Evolutionary conservation across 352 stramenopile species (phyloP), one percentile per base, ranked within the genome.

Genomic region (Pythium sukuiense): DNA sequence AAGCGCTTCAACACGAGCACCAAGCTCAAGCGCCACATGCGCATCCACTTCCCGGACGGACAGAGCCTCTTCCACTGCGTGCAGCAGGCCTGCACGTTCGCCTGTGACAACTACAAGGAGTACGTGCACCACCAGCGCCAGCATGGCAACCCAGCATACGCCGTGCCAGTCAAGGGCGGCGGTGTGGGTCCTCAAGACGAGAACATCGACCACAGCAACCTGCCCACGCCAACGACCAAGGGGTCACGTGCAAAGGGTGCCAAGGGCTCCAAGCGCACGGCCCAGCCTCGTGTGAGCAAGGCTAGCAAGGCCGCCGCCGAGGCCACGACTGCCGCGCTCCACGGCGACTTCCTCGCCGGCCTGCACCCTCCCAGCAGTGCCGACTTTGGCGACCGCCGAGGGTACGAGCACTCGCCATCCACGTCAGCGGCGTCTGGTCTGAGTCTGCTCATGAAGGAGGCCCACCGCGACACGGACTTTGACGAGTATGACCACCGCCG

Each of bases 21-120:
- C n/a, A 96, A 96, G 72, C 77, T 96, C 52, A 93, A 93, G 74
- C 77, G 87, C 18, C 87, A 96, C 72, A 92, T 94, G 84, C 85
- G 86, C 59, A 91, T 92, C 66, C 87, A 96, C 65, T 95, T 91
- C 60, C 85, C 85, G 1, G 81, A 93, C 9, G 85, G 80, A 4
- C 75, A 89, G 41, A 87, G 90, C 55, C 62, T 92, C 41, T 93
- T 93, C 69, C 83, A 73, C 20, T 93, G 85, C 73, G 77, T 85
- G 9, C 76, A 67, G n/a, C 68, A 75, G 50, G 63, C 72, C 59
- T 92, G 84, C 65, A 62, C 50, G 30, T 92, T 80, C 76, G 78
- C 63, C 55, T 90, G 83, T 58, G 85, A 92, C 72, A 93, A 93
- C 71, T 93, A 93, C 76, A 93, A 93, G 65, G 83, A 93, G 73